Evolutionary conservation across 2,329 filamentous ascomycete species (phyloP), one percentile per base, ranked within the genome.

Genomic region (Fusarium tupiense): DNA sequence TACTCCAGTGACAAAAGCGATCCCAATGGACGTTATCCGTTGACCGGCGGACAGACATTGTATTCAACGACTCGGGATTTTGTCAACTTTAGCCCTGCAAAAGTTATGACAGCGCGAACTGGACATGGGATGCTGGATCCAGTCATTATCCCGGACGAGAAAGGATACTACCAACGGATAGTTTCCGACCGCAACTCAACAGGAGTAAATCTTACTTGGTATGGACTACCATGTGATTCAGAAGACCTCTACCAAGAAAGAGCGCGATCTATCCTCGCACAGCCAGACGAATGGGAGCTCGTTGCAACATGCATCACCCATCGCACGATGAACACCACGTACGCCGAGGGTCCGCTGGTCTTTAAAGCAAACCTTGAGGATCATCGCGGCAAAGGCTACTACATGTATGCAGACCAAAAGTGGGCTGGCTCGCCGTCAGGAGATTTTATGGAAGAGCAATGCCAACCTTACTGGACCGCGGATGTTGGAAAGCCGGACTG

Each of bases 101-200:
- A 43, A 2, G 41, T 43, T 22, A 43, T 43, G 41, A 43, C 9
- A n/a, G 14, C 14, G 8, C 22, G 22, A n/a, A 17, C 41, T n/a
- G 22, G 41, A 6, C 41, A 43, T 9, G 41, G 41, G 22, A n/a
- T 22, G 14, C 14, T n/a, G 22, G 41, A 43, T 43, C 41, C 22
- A 0, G 22, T 43, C 6, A 43, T n/a, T 0, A n/a, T 43, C 0
- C 22, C 22, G 4, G 41, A 44, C 41, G n/a, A 5, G 6, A 44
- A 44, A 8, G 41, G 9, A 44, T 44, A 24, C n/a, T 44, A 44
- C 41, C n/a, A 44, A 44, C 41, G n/a, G 9, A 44, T 44, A 44
- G n/a, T 44, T 3, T 44, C 14, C 41, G n/a, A 24, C 41, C 14
- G 41, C 4, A 44, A 44, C 0, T 24, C n/a, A 1, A 44, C 41